These are phyloP conservation scores for Pyropia yezoensis DNA, from an alignment of 23 red algal genomes.

Conservation along the genomic window DNA sequence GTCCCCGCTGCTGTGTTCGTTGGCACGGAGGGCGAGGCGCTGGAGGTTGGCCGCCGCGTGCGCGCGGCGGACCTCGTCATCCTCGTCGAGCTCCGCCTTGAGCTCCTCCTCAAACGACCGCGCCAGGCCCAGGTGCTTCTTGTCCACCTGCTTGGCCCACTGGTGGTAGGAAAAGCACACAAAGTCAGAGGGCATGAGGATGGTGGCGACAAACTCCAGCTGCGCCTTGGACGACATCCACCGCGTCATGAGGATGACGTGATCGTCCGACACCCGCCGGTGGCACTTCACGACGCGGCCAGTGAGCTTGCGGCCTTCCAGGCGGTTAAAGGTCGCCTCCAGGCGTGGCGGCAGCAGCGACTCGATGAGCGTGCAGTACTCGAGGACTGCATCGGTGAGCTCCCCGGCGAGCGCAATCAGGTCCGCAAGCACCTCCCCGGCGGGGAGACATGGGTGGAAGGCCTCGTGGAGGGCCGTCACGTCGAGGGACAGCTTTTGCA, in stretches of 20 bases:
- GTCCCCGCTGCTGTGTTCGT: too few relatives aligned
- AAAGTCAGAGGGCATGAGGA: slow-evolving; percentile 48
- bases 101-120: slow-evolving; percentile 41
- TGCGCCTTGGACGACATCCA: slow-evolving; percentile 46
- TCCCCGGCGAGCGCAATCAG: slow-evolving; percentile 15
- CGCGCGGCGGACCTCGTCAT: slow-evolving; percentile 9
- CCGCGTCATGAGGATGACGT: slow-evolving; percentile 52
- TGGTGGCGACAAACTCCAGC: slow-evolving; percentile 43
- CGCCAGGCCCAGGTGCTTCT: slow-evolving; percentile 44
- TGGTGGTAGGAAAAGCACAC: slow-evolving; percentile 44
- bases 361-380: slow-evolving; percentile 26
- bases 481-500: slow-evolving; percentile 24
- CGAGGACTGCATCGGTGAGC: slow-evolving; percentile 25
- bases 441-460: slow-evolving; percentile 33
- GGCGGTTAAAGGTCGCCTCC: slow-evolving; percentile 7
- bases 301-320: slow-evolving; percentile 24
- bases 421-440: slow-evolving; percentile 26
- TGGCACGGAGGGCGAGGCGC: too few relatives aligned
- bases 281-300: slow-evolving; percentile 23
- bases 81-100: slow-evolving; percentile 23
- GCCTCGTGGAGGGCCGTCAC: slow-evolving; percentile 17
- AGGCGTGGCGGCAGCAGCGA: slow-evolving; percentile 15
- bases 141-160: slow-evolving; percentile 59
- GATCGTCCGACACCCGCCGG: slow-evolving; percentile 41
- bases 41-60: too few relatives aligned